These are phyloP conservation scores for Umbilicaria muhlenbergii DNA, from an alignment of 495 filamentous ascomycete genomes.

Conservation along the genomic window DNA sequence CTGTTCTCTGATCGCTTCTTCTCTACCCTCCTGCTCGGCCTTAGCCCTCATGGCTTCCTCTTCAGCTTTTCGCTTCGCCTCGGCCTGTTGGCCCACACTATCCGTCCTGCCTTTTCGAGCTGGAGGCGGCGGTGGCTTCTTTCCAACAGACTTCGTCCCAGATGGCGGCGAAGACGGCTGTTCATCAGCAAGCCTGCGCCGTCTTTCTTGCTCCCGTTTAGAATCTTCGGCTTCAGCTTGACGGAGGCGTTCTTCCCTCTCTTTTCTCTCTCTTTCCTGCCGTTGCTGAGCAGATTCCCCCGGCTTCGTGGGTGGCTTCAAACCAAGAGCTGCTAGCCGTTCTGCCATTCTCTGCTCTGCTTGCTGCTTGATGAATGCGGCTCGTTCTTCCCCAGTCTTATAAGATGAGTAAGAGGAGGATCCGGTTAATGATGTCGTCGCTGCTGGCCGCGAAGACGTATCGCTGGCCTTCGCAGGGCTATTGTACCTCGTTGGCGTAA, in stretches of 20 bases:
- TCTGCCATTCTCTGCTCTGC: slow-evolving; percentile 98
- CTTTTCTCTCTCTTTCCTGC: slow-evolving; percentile 73
- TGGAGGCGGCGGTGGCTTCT: slow-evolving; percentile 75
- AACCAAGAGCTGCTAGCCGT: slow-evolving; percentile 79
- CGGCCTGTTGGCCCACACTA: slow-evolving; percentile 34
- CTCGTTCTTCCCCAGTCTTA: slow-evolving; percentile 80
- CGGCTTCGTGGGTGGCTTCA: slow-evolving; percentile 55
- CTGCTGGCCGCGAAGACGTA: slow-evolving; percentile 22
- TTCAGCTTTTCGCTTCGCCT: slow-evolving; percentile 36
- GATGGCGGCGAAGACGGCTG: slow-evolving; percentile 45
- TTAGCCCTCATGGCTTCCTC: slow-evolving; percentile 37
- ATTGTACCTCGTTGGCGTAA: slow-evolving; percentile 13
- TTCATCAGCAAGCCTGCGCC: slow-evolving; percentile 74
- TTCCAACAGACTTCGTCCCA: slow-evolving; percentile 37
- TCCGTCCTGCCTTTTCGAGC: slow-evolving; percentile 57
- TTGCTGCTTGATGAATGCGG: slow-evolving; percentile 91
- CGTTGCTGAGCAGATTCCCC: slow-evolving; percentile 71
- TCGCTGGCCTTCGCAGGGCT: slow-evolving; percentile 16
- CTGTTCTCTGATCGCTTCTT: slow-evolving; percentile 48
- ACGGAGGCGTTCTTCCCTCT: slow-evolving; percentile 68
- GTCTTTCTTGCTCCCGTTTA: slow-evolving; percentile 75
- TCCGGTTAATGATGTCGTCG: slow-evolving; percentile 26
- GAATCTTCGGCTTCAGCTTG: slow-evolving; percentile 93
- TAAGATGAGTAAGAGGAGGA: slow-evolving; percentile 56
- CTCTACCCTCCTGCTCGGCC: slow-evolving; percentile 34